Base-by-base conservation (phyloP, 768 basidiomycete genomes). In the Kwoniella sp. region DNA sequence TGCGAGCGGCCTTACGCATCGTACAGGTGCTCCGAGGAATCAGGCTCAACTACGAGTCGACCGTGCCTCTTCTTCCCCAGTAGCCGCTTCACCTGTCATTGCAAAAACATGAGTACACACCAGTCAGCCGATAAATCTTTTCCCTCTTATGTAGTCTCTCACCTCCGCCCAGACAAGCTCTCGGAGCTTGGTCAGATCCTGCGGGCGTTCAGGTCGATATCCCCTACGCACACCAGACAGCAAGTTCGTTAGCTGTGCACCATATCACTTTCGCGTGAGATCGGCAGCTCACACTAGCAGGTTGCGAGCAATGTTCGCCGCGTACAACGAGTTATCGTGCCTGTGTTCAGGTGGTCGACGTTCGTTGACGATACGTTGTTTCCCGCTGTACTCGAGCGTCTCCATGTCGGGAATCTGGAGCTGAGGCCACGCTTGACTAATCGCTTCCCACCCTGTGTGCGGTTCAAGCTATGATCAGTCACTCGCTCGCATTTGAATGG, bases 141-240 rank as follows among this genome's bases (percentile, higher is more conserved):
- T 1, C 26, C 1, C 13, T 11, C 17, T 31, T 1, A 11, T 12
- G 0, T 61, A 1, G 45, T 4, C 50, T 45, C 75, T 73, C 58
- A 75, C 74, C 70, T 81, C 81, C n/a, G 62, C 59, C 79, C 79
- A 81, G n/a, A 80, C 65, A 5, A 72, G 65, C 60, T 81, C 77
- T 55, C 81, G 53, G 52, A 81, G 55, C 59, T 77, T 75, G 20
- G 54, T 59, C 25, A 79, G 45, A 66, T 81, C 78, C 9, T 76
- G 70, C 55, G 63, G 54, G n/a, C 72, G 55, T 34, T 81, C 81
- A 28, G 76, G 75, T 50, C 75, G 57, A 68, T 74, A 80, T 0
- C 79, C 79, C 20, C 78, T 80, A 22, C n/a, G 20, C 20, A 45
- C 11, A 28, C 4, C 38, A 50, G 26, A 51, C 31, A 54, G 55